Conservation (phyloP, 1,284 basidiomycete genomes). For the Ganoderma meredithae region DNA sequence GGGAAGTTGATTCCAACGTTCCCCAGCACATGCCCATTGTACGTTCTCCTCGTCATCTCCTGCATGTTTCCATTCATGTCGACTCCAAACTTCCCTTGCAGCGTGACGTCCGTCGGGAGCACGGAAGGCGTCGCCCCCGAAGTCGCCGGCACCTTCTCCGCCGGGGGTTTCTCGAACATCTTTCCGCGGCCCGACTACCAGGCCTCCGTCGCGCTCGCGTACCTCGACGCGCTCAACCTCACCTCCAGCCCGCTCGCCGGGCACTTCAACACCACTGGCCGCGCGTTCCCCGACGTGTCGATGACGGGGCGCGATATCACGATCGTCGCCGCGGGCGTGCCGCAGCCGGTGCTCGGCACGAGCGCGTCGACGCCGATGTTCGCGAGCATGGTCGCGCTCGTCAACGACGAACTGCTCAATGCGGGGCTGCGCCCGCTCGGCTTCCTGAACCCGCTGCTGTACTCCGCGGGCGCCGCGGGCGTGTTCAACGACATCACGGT, state of each 20-base stretch:
- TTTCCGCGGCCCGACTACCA: conserved; percentile 30
- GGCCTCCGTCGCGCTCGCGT: conserved; percentile 15
- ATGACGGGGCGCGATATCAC: conserved; percentile 53
- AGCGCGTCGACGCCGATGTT: conserved; percentile 51
- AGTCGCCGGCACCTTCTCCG: conserved; percentile 49
- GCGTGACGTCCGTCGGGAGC: conserved; percentile 64
- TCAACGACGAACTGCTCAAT: conserved; percentile 65
- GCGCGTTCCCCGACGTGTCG: conserved; percentile 16
- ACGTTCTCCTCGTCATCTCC: conserved; percentile 22
- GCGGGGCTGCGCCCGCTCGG: conserved; percentile 58
- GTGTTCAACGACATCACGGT: background rate
- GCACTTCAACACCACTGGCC: conserved; percentile 58
- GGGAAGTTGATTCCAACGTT: conserved; percentile 69
- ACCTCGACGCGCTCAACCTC: conserved; percentile 6
- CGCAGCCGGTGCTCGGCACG: conserved; percentile 52
- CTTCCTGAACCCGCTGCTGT: conserved; percentile 63
- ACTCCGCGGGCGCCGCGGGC: conserved; percentile 46
- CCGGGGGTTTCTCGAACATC: conserved; percentile 44
- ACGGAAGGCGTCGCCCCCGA: conserved; percentile 56
- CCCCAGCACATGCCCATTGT: conserved; percentile 64
- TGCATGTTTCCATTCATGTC: conserved; percentile 10
- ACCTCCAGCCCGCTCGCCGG: conserved; percentile 42
- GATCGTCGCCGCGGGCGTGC: conserved; percentile 53
- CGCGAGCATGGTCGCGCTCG: conserved; percentile 61
- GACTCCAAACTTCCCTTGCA: conserved; percentile 41